Evolutionary conservation across 495 filamentous ascomycete species (phyloP), one percentile per base, ranked within the genome.

Genomic region (Penicillium lagena): DNA sequence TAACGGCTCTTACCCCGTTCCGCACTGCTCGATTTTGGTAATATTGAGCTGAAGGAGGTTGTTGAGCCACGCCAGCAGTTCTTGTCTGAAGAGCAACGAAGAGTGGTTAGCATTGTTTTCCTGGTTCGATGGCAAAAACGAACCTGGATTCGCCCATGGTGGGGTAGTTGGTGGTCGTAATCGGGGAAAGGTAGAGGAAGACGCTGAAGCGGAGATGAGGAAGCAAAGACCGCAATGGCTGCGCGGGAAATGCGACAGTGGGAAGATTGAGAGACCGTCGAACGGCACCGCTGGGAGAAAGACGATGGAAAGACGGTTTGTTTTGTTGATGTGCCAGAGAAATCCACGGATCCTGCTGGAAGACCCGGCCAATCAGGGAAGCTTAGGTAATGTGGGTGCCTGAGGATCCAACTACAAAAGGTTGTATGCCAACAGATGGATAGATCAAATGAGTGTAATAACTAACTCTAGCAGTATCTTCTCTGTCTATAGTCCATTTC

Each of bases 21-120:
- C 93, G 68, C 93, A 96, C 76, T 98, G 94, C 70, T 98, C 93
- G 62, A 98, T 86, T 70, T 95, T 96, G 62, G 91, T 96, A 46
- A 98, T 80, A 71, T 97, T 97, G 53, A 97, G 80, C 73, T 95
- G 87, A 43, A 98, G 81, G 41, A 97, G 88, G 77, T 86, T 89
- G 77, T 98, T 98, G 55, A 98, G 71, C 93, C 93, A 98, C 70
- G 83, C 82, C 48, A 98, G 78, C 48, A 98, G 82, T 71, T 98
- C 93, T 70, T 98, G 93, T 76, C 93, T 98, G 47, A 28, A 43
- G 12, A 14, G n/a, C 33, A 17, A 36, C 22, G 12, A 30, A 43
- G 2, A 32, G n/a, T 37, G 6, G 35, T 55, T 43, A 52, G 45
- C 36, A 9, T 34, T 29, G 12, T 30, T 27, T 28, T 37, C 43